These are phyloP conservation scores for Incumbomyces lentus DNA, from an alignment of 2,329 filamentous ascomycete genomes.

Conservation along the genomic window DNA sequence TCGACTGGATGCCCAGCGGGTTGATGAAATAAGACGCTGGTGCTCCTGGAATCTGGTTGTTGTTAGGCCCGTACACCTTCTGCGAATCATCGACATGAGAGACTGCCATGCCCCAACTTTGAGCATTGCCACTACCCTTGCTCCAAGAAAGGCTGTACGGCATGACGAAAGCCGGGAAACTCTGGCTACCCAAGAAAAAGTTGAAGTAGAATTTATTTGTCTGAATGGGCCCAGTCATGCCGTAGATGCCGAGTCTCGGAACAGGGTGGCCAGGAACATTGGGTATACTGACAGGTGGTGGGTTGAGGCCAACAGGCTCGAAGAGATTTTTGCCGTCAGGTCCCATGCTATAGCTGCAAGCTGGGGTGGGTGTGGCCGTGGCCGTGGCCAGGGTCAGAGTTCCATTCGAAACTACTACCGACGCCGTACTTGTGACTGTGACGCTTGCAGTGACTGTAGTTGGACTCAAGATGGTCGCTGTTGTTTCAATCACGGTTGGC, in stretches of 20 bases:
- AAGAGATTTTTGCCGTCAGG: slow-evolving; percentile 32
- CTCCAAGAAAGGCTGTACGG: slow-evolving; percentile 64
- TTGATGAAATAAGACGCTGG: slow-evolving; percentile 67
- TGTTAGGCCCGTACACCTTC: slow-evolving; percentile 52
- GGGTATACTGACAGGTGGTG: slow-evolving; percentile 29
- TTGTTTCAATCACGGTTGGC: slow-evolving; percentile 18
- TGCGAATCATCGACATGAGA: slow-evolving; percentile 62
- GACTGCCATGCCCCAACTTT: slow-evolving; percentile 67
- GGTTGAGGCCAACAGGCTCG: slow-evolving; percentile 29
- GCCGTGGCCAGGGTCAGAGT: slow-evolving; percentile 7
- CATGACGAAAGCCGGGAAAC: slow-evolving; percentile 59
- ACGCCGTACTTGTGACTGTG: slow-evolving; percentile 14
- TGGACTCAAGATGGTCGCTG: slow-evolving; percentile 15
- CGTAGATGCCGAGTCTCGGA: slow-evolving; percentile 26
- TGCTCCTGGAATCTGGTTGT: slow-evolving; percentile 41
- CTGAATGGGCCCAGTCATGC: slow-evolving; percentile 27
- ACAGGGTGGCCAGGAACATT: slow-evolving; percentile 34
- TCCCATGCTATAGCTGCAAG: slow-evolving; percentile 15
- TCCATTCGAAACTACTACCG: slow-evolving; percentile 14
- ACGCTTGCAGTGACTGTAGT: slow-evolving; percentile 15
- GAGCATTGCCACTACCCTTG: slow-evolving; percentile 50
- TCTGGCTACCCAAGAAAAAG: slow-evolving; percentile 65
- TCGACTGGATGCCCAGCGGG: slow-evolving; percentile 68
- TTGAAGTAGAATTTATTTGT: slow-evolving; percentile 62
- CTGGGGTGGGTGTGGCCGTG: slow-evolving; percentile 13